These are phyloP conservation scores for Aristolochia californica DNA, from an alignment of 164 flowering plant genomes.

Conservation along the genomic window DNA sequence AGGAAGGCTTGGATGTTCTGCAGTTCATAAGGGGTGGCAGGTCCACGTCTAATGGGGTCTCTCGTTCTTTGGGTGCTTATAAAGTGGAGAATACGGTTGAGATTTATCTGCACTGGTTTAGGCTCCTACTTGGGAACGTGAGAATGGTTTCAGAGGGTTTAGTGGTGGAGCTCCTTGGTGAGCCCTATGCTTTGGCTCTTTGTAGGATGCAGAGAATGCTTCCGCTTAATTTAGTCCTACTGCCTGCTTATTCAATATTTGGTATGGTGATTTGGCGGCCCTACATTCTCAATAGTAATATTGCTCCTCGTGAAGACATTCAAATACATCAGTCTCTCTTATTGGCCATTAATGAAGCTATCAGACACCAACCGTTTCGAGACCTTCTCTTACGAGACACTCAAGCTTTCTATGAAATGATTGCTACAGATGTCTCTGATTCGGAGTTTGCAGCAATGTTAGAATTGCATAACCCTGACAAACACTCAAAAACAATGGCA, in stretches of 20 bases:
- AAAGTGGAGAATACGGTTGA: conserved; percentile 68
- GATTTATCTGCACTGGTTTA: conserved; percentile 80
- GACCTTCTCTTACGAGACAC: conserved; percentile 74
- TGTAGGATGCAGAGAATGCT: conserved; percentile 87
- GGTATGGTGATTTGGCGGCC: conserved; percentile 79
- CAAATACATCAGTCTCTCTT: conserved; percentile 49
- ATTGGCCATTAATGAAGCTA: conserved; percentile 53
- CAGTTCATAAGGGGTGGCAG: conserved; percentile 59
- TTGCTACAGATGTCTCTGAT: conserved; percentile 69
- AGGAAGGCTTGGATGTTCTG: conserved; percentile 75
- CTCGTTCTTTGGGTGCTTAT: conserved; percentile 45
- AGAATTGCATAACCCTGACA: conserved; percentile 53
- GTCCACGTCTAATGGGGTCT: conserved; percentile 70
- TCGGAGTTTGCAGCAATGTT: conserved; percentile 75
- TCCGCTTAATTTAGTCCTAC: conserved; percentile 66
- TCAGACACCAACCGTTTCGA: conserved; percentile 82
- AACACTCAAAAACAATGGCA: conserved; percentile 42
- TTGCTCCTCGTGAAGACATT: conserved; percentile 49
- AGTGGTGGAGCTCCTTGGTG: conserved; percentile 77
- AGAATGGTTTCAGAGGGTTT: conserved; percentile 77
- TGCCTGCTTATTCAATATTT: conserved; percentile 91
- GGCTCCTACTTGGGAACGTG: conserved; percentile 89
- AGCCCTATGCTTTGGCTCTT: conserved; percentile 63
- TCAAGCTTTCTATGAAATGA: conserved; percentile 52
- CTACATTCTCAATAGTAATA: conserved; percentile 34